These are phyloP conservation scores for Beta lomatogona DNA, from an alignment of 179 eudicot genomes.

Conservation along the genomic window DNA sequence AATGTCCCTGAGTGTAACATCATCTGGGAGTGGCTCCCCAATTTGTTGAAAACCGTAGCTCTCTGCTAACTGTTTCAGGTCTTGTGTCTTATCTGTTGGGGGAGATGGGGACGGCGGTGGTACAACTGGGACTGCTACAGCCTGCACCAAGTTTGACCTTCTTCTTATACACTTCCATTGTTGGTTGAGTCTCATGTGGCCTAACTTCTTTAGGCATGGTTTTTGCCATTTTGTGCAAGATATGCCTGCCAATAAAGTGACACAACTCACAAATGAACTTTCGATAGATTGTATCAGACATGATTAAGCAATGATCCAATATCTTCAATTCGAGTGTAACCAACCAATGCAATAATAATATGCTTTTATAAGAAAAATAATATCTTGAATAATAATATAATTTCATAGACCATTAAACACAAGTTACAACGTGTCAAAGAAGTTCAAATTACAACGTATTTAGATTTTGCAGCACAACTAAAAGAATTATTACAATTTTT, in stretches of 20 bases:
- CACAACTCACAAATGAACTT: background rate
- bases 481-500: no score
- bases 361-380: no score
- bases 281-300: no score
- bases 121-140: slow-evolving; percentile 65
- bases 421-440: no score
- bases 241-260: slow-evolving; percentile 34
- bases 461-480: no score
- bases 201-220: slow-evolving; percentile 27
- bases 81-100: slow-evolving; percentile 48
- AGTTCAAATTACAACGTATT: no score
- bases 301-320: no score
- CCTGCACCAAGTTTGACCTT: slow-evolving; percentile 43
- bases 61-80: slow-evolving; percentile 62
- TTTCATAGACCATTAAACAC: no score
- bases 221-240: slow-evolving; percentile 44
- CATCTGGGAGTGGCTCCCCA: slow-evolving; percentile 85
- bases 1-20: slow-evolving; percentile 69
- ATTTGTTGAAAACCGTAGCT: slow-evolving; percentile 86
- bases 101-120: slow-evolving; percentile 41
- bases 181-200: slow-evolving; percentile 31
- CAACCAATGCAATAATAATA: no score
- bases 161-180: slow-evolving; percentile 31
- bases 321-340: no score
- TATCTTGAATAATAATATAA: no score